Evolutionary conservation across 805 yeast genomes (phyloP).

Genomic region (Clavispora carvajalis): DNA sequence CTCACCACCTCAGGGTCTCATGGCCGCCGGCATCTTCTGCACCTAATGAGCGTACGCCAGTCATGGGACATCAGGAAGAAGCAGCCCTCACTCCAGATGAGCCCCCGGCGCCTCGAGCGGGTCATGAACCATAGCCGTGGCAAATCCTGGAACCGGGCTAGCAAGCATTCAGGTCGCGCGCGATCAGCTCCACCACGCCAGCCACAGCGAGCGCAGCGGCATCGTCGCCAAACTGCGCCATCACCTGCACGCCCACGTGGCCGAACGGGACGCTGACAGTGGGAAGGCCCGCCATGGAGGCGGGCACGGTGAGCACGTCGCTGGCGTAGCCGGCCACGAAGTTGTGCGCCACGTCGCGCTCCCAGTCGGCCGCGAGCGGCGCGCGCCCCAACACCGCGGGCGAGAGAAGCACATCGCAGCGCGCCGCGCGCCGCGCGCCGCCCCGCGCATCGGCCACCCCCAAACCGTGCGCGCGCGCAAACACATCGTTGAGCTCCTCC

Average conservation of each 20-base stretch:
- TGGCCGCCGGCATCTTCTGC: no score
- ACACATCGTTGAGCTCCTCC: slow-evolving; percentile 60
- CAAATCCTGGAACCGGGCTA: no score
- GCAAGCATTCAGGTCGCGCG: not conserved
- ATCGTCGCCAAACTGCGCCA: slow-evolving; percentile 88
- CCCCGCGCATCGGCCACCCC: slow-evolving; percentile 4
- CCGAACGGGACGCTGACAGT: slow-evolving; percentile 68
- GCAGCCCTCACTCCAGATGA: no score
- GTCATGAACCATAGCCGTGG: no score
- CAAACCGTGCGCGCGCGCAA: slow-evolving; percentile 44
- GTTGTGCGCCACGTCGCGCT: slow-evolving; percentile 22
- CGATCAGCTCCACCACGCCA: slow-evolving; percentile 6
- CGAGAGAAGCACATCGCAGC: slow-evolving; percentile 59
- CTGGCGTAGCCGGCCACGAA: slow-evolving; percentile 65
- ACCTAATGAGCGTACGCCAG: no score
- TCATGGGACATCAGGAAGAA: no score
- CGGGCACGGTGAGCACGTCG: slow-evolving; percentile 85
- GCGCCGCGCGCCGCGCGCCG: slow-evolving; percentile 16
- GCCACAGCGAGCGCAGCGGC: slow-evolving; percentile 44
- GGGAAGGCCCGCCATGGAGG: slow-evolving; percentile 89
- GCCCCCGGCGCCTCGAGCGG: no score
- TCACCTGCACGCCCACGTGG: slow-evolving; percentile 63
- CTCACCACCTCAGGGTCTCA: no score
- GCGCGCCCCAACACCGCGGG: slow-evolving; percentile 67
- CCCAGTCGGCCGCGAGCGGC: slow-evolving; percentile 46